Base-by-base conservation (phyloP, 83 land plant species). In the Diphasiastrum complanatum region DNA sequence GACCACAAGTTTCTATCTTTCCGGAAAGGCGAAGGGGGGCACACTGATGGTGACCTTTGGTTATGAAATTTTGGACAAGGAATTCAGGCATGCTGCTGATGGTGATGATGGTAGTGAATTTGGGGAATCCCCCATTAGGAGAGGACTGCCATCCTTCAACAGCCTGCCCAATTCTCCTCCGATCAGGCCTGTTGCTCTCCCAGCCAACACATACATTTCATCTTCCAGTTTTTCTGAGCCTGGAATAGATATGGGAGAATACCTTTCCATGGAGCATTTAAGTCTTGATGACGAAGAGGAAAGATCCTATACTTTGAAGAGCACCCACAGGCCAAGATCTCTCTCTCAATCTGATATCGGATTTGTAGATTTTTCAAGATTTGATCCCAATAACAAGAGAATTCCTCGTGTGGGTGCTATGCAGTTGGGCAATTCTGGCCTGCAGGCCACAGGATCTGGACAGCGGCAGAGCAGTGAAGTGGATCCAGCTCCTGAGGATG, bases 161-260 rank as follows among this genome's bases (percentile, higher is more conserved):
- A 64, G 67, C 59, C 16, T 64, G 59, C 66, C n/a, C n/a, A 61
- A 62, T 49, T 55, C 71, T 2, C 57, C 61, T 12, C 47, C 41
- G 71, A 65, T 47, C 25, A 58, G 54, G 32, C 52, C 79, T 19
- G 51, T 29, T 35, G 20, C 26, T 26, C 43, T 48, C 23, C 33
- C 51, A 18, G 43, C 56, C 30, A 50, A 66, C 27, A 33, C 30
- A 26, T 51, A 40, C 38, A 34, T 32, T 29, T 61, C 70, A 51
- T 54, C 71, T 45, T 38, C 43, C 8, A 35, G 28, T 23, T 61
- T 61, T n/a, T n/a, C n/a, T 24, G 70, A 61, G 55, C 71, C 70
- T 22, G 33, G 66, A 30, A 53, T 55, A 30, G 70, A 64, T 25
- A 14, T 19, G 28, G 45, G 28, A 3, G 70, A 72, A 12, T 35